phyloP scores from a whole-genome alignment of 163 green algal genomes.

The Chloromonas sp. region DNA sequence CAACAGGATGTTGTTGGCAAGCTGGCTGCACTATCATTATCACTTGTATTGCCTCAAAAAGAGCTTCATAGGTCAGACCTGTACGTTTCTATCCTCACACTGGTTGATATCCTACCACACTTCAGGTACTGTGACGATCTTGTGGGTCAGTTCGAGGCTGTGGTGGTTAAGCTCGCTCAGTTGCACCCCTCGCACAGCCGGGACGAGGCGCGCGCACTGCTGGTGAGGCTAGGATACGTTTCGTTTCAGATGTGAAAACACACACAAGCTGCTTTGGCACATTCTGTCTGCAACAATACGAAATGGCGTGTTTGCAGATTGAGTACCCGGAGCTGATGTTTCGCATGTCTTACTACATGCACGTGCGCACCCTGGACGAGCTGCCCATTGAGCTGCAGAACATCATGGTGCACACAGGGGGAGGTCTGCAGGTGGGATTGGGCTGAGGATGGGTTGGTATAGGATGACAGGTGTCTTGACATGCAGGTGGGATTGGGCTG shows the following conservation, averaged over 20 bases:
- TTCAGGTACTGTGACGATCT: slow-evolving; percentile 10
- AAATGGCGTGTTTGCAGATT: background rate
- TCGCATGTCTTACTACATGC: slow-evolving; percentile 29
- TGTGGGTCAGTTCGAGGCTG: background rate
- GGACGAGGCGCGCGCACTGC: background rate
- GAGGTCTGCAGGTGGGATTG: background rate
- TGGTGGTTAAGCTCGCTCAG: slow-evolving; percentile 17
- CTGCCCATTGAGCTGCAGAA: slow-evolving; percentile 31
- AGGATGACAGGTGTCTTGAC: too few species aligned
- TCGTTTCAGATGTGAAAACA: too few species aligned
- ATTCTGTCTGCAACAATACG: too few species aligned
- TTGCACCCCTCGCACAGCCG: slow-evolving; percentile 18
- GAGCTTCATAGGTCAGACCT: too few species aligned
- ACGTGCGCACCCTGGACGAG: slow-evolving; percentile 14
- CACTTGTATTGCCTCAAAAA: background rate
- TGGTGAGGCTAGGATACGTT: background rate
- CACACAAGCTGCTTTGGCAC: too few species aligned
- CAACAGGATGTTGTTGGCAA: too few species aligned
- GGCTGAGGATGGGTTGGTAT: too few species aligned
- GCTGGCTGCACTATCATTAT: background rate
- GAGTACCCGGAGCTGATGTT: slow-evolving; percentile 20
- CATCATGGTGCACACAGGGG: slow-evolving; percentile 16
- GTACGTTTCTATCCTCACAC: too few species aligned
- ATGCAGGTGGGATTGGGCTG: too few species aligned
- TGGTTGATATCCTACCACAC: too few species aligned